phyloP scores from a whole-genome alignment of 2,329 filamentous ascomycete species.

The Biscogniauxia sp. region DNA sequence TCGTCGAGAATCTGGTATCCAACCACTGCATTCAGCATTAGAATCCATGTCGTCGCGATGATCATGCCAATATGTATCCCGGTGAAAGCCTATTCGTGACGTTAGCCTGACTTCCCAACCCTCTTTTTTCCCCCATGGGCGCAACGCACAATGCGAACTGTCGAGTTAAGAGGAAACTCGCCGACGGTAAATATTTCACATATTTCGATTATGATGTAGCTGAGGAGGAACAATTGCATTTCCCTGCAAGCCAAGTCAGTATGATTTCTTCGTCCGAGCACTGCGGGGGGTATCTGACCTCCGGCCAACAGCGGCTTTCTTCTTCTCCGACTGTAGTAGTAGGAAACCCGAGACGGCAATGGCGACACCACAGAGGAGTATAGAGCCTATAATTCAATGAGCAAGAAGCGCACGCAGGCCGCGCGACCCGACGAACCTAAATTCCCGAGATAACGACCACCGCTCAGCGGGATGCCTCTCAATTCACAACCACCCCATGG shows the following conservation, averaged over 20 bases:
- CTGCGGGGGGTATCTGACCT: constrained; percentile 54
- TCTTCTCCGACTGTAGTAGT: constrained; percentile 77
- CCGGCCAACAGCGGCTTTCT: constrained; percentile 89
- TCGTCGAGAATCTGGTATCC: constrained; percentile 94
- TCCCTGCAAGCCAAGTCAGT: constrained; percentile 58
- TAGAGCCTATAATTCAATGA: constrained; percentile 63
- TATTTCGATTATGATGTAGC: constrained; percentile 83
- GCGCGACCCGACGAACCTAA: constrained; percentile 58
- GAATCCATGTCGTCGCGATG: constrained; percentile 81
- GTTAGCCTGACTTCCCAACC: constrained; percentile 12
- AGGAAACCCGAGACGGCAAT: constrained; percentile 67
- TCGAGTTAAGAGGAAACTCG: constrained; percentile 72
- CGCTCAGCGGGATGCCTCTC: constrained; percentile 69
- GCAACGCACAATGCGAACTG: constrained; percentile 66
- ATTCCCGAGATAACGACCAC: constrained; percentile 70
- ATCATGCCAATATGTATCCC: constrained; percentile 90
- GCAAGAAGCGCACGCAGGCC: constrained; percentile 2
- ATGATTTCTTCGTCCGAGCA: neutral
- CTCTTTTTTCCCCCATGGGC: neutral
- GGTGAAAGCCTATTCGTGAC: constrained; percentile 67
- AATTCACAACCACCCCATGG: constrained; percentile 70
- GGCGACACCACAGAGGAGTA: constrained; percentile 75
- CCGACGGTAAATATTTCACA: constrained; percentile 97
- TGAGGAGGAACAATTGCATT: constrained; percentile 89
- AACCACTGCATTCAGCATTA: constrained; percentile 87